These are phyloP conservation scores for Fraxinus velutina DNA, from an alignment of 305 asterid species.

Conservation along the genomic window DNA sequence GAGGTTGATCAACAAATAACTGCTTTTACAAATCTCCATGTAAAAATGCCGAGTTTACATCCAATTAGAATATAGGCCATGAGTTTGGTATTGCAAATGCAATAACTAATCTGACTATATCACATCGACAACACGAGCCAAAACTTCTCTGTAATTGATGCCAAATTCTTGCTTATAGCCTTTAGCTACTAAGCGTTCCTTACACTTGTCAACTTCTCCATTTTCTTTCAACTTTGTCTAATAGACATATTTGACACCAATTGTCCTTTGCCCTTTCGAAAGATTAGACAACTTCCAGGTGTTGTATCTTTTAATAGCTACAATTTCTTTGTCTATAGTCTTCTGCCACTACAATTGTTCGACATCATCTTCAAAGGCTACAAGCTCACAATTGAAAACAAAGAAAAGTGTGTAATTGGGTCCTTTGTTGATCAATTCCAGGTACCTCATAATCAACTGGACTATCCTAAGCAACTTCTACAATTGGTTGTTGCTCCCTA, in stretches of 20 bases:
- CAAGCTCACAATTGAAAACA: not conserved
- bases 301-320: not conserved
- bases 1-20: not conserved
- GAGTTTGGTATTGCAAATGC: not conserved
- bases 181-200: not conserved
- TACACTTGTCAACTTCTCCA: not conserved
- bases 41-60: not conserved
- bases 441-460: not conserved
- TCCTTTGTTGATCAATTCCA: not conserved
- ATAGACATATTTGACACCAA: not conserved
- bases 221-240: not conserved
- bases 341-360: not conserved
- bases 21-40: not conserved
- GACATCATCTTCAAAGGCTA: not conserved
- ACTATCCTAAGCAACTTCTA: not conserved
- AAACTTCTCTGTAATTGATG: not conserved
- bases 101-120: not conserved
- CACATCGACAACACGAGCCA: not conserved
- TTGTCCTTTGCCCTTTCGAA: not conserved
- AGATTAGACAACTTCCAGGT: not conserved
- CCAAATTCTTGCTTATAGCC: not conserved
- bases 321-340: not conserved
- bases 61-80: not conserved
- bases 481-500: not conserved
- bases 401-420: not conserved